These are phyloP conservation scores for Moniliella sp. DNA, from an alignment of 1,284 basidiomycete species.

Conservation along the genomic window DNA sequence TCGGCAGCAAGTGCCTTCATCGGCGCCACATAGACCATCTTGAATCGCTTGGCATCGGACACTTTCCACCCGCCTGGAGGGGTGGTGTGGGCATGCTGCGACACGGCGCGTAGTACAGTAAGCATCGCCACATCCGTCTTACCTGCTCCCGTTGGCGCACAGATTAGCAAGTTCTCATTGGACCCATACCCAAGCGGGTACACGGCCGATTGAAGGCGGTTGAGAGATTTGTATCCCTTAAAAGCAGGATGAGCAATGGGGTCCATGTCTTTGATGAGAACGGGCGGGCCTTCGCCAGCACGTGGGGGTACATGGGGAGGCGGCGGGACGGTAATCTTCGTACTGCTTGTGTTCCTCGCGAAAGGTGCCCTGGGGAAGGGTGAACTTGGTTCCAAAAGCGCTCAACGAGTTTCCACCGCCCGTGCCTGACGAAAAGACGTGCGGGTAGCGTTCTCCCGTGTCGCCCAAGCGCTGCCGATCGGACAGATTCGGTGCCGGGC, in stretches of 20 bases:
- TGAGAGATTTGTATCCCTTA: constrained; percentile 64
- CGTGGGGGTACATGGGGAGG: constrained; percentile 57
- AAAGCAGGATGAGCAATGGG: constrained; percentile 65
- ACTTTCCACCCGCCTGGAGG: constrained; percentile 35
- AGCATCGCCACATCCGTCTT: constrained; percentile 98
- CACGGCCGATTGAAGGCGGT: constrained; percentile 84
- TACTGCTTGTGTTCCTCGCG: constrained; percentile 41
- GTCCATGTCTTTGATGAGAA: constrained; percentile 56
- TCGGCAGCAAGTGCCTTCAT: constrained; percentile 97
- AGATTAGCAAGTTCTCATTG: constrained; percentile 83
- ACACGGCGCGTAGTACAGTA: constrained; percentile 65
- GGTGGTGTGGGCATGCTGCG: constrained; percentile 52
- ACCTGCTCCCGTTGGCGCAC: constrained; percentile 40
- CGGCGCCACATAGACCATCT: constrained; percentile 94
- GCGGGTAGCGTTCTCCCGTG: constrained; percentile 49
- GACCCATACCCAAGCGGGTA: constrained; percentile 77
- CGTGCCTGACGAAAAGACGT: constrained; percentile 61
- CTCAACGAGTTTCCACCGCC: constrained; percentile 50
- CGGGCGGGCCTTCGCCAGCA: constrained; percentile 49
- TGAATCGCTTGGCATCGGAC: constrained; percentile 44
- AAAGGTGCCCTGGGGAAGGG: constrained; percentile 62
- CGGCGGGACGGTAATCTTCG: constrained; percentile 62
- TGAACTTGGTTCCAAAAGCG: constrained; percentile 50
- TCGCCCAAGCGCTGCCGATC: constrained; percentile 41
- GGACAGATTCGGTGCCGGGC: constrained; percentile 45